Conservation (phyloP, 1,284 basidiomycete genomes). For the Ganoderma meredithae region DNA sequence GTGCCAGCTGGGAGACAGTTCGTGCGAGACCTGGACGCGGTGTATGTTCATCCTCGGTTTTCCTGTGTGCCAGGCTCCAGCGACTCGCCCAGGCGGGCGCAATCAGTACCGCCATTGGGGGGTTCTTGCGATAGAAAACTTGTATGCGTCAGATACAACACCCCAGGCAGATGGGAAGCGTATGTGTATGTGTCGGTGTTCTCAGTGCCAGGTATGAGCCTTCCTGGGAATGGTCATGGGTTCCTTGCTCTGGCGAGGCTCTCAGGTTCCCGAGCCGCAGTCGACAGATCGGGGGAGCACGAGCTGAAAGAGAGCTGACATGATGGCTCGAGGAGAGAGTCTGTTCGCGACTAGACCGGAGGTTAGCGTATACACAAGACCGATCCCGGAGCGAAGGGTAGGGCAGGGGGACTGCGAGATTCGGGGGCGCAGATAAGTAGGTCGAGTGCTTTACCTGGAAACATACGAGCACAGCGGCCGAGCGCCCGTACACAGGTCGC, state of each 20-base stretch:
- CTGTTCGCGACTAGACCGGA: slow-evolving; percentile 2
- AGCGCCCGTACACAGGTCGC: slow-evolving; percentile 11
- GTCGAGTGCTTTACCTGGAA: background rate
- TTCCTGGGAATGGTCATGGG: slow-evolving; percentile 21
- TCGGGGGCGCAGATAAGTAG: background rate
- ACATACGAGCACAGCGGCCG: background rate
- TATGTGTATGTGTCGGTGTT: background rate
- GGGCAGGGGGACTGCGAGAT: background rate
- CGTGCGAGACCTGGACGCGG: background rate
- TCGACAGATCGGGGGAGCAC: slow-evolving; percentile 14
- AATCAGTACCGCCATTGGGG: slow-evolving; percentile 1
- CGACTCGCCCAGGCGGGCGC: background rate
- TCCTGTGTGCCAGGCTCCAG: background rate
- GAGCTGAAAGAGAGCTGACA: background rate
- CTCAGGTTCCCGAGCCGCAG: slow-evolving; percentile 27
- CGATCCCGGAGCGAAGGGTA: background rate
- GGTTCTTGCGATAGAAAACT: slow-evolving; percentile 7
- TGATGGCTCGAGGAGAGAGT: background rate
- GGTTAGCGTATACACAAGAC: background rate
- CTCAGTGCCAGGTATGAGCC: background rate
- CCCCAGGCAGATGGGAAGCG: background rate
- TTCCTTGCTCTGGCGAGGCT: slow-evolving; percentile 7
- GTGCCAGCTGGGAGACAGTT: background rate
- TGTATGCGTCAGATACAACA: background rate
- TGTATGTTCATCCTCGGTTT: background rate